Base-by-base conservation (phyloP, 495 filamentous ascomycete species). In the Pyrenula massariospora region DNA sequence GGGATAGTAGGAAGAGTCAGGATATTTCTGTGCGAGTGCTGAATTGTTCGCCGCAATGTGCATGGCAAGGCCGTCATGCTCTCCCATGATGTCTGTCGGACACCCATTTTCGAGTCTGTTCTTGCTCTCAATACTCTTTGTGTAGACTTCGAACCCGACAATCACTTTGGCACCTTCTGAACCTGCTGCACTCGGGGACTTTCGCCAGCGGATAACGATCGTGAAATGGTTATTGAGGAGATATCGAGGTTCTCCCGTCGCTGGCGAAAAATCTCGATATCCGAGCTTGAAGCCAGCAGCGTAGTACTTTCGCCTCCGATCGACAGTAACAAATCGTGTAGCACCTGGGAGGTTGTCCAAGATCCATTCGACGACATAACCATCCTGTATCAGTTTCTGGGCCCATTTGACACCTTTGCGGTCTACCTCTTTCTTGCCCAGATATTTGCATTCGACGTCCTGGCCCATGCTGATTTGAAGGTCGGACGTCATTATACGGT, bases 241-340 rank as follows among this genome's bases (percentile, higher is more conserved):
- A 65, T 84, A 88, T 20, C 80, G 78, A n/a, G 79, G 76, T 59
- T 80, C 77, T 15, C 81, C 85, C 8, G 78, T 80, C 36, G 66
- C 69, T 1, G 78, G 68, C 0, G 82, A 83, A 50, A 77, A 76
- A 55, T 94, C 87, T 57, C 82, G 83, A 61, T 85, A 89, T 1
- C 91, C 91, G 24, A 96, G 71, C 72, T 95, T 96, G 74, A 95
- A 96, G n/a, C 91, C 91, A 12, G 91, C 84, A 22, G 91, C 89
- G 65, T 95, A 96, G 70, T 95, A 95, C 67, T 91, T 95, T 60
- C 84, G 82, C 54, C 79, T 83, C 67, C 88, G 89, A 67, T 96
- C 91, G 12, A 89, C 85, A 0, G 89, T 94, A 50, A 95, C 89
- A 63, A 95, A 96, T 65, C 85, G 91, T 2, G 91, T 95, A 48